Evolutionary conservation across 345 rosid species (phyloP).

Genomic region (Syzygium aromaticum): DNA sequence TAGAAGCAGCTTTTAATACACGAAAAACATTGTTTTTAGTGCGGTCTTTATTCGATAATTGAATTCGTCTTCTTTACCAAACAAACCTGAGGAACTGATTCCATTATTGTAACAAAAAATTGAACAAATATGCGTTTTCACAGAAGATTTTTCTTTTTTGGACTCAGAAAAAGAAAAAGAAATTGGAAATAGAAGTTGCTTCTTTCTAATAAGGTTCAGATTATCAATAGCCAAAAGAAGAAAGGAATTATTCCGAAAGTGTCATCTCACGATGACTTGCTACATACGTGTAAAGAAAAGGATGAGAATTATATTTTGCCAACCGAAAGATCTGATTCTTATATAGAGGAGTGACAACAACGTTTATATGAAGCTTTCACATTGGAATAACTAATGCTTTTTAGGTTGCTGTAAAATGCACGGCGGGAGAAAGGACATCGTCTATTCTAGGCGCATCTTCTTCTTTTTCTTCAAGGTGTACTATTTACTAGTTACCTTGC

Average conservation of each 20-base stretch:
- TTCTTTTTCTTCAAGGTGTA: background rate
- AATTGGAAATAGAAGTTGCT: background rate
- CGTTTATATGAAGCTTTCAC: background rate
- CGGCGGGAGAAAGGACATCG: background rate
- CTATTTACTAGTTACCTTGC: rapidly evolving
- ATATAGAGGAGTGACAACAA: background rate
- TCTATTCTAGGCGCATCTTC: background rate
- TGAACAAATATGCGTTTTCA: background rate
- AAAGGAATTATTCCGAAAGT: background rate
- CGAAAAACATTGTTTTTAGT: background rate
- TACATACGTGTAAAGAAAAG: background rate
- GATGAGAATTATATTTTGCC: background rate
- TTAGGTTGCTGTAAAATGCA: background rate
- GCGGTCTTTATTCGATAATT: background rate
- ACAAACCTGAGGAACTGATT: background rate
- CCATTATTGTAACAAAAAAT: background rate
- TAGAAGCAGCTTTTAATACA: background rate
- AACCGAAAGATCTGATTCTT: background rate
- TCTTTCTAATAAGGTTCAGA: background rate
- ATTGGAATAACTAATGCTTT: background rate
- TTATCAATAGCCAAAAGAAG: background rate
- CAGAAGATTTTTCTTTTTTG: background rate
- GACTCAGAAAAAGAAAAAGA: background rate
- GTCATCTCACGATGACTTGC: background rate
- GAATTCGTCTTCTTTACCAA: background rate